Evolutionary conservation across 805 yeast genomes (phyloP).

Genomic region (Candida coquimbonensis): DNA sequence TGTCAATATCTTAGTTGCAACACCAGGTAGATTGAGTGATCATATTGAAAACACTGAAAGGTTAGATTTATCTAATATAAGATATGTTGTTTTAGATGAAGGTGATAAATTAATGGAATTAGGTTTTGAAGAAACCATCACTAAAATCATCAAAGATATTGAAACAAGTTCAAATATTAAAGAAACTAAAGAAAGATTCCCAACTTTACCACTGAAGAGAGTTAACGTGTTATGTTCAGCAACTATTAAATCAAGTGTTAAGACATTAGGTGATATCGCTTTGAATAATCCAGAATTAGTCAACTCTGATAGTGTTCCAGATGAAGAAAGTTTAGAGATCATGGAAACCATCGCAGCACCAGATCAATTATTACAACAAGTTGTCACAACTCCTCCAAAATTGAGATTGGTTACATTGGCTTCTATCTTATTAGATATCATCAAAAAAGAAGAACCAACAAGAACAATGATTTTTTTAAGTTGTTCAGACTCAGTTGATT

Average conservation of each 20-base stretch:
- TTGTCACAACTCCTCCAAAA: slow-evolving; percentile 87
- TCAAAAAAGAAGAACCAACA: slow-evolving; percentile 28
- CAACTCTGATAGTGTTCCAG: slow-evolving; percentile 26
- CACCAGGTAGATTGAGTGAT: slow-evolving; percentile 94
- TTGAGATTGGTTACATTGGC: slow-evolving; percentile 77
- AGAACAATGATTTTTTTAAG: slow-evolving; percentile 82
- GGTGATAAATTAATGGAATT: slow-evolving; percentile 94
- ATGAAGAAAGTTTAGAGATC: slow-evolving; percentile 21
- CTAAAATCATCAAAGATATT: slow-evolving; percentile 61
- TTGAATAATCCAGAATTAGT: slow-evolving; percentile 70
- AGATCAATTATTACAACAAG: slow-evolving; percentile 78
- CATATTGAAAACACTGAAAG: slow-evolving; percentile 86
- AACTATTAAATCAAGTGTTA: slow-evolving; percentile 76
- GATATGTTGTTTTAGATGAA: slow-evolving; percentile 92
- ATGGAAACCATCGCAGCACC: slow-evolving; percentile 54
- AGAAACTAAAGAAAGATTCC: slow-evolving; percentile 33
- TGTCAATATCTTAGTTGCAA: slow-evolving; percentile 90
- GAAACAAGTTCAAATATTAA: slow-evolving; percentile 34
- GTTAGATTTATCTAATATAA: slow-evolving; percentile 61
- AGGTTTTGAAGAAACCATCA: slow-evolving; percentile 92
- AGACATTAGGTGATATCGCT: slow-evolving; percentile 73
- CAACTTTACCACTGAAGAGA: slow-evolving; percentile 59
- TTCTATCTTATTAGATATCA: slow-evolving; percentile 50
- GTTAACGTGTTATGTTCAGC: slow-evolving; percentile 90
- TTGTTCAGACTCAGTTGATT: slow-evolving; percentile 95